Conservation (phyloP, 768 basidiomycete species). For the Boletus bicolor region DNA sequence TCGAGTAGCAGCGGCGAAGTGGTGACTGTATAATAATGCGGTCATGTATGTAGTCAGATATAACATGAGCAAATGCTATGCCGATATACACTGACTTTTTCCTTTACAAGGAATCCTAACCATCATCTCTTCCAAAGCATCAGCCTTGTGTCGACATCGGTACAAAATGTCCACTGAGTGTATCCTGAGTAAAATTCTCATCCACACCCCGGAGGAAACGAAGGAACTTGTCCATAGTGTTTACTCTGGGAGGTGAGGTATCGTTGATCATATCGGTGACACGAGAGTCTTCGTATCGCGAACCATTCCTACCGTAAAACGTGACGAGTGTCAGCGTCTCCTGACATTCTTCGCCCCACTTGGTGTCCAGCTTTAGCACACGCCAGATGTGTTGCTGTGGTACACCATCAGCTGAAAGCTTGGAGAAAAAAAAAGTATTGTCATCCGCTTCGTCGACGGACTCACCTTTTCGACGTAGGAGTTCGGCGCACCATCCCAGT, state of each 20-base stretch:
- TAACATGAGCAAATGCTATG: not conserved
- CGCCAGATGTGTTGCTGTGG: slow-evolving; percentile 47
- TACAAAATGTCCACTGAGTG: not conserved
- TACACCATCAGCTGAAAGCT: not conserved
- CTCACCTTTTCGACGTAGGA: slow-evolving; percentile 46
- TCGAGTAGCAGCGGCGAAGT: not conserved
- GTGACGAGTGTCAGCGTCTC: slow-evolving; percentile 50
- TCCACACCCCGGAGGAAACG: slow-evolving; percentile 49
- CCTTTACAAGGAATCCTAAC: not conserved
- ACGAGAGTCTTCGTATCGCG: slow-evolving; percentile 44
- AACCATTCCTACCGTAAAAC: slow-evolving; percentile 57
- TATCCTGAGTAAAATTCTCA: slow-evolving; percentile 34
- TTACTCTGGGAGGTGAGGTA: slow-evolving; percentile 38
- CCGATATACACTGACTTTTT: slow-evolving; percentile 3
- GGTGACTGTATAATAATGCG: not conserved
- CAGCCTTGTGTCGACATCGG: not conserved
- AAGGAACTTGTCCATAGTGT: slow-evolving; percentile 48
- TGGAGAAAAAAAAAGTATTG: not conserved
- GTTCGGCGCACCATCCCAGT: slow-evolving; percentile 34
- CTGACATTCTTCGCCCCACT: slow-evolving; percentile 46
- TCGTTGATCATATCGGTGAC: slow-evolving; percentile 53
- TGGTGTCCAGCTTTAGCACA: slow-evolving; percentile 43
- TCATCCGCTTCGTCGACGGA: slow-evolving; percentile 6
- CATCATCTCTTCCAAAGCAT: not conserved
- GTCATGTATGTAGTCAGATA: slow-evolving; percentile 1